Percentiles rank a stretch among this genome's conserved stretches.
phyloP scores from a whole-genome alignment of 176 grass and related monocot genomes.

The Phoenix dactylifera region DNA sequence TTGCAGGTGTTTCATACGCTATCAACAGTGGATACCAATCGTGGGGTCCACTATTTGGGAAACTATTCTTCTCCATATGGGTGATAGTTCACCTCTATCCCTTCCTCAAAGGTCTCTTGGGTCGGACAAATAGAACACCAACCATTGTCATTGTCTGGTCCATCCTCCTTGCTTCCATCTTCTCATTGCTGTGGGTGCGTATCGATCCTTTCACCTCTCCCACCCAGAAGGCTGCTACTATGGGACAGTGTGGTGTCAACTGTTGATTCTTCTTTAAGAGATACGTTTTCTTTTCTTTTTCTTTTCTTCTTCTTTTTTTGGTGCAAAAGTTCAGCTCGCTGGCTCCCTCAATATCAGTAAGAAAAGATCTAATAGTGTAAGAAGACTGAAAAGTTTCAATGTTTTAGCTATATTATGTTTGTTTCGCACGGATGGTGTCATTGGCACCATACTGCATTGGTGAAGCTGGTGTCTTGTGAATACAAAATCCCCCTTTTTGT shows the following conservation, averaged over 20 bases:
- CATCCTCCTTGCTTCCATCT: conserved; percentile 76
- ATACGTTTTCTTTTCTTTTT: no score
- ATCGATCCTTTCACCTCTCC: conserved; percentile 74
- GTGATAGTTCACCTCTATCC: conserved; percentile 88
- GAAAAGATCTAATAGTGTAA: no score
- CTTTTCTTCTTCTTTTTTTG: no score
- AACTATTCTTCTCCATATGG: conserved; percentile 86
- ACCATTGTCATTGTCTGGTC: conserved; percentile 87
- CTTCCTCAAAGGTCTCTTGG: conserved; percentile 77
- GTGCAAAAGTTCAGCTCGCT: no score
- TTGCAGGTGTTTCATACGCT: conserved; percentile 67
- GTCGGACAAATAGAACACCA: conserved; percentile 64
- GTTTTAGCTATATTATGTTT: no score
- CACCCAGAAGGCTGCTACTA: conserved; percentile 40
- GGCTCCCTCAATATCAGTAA: no score
- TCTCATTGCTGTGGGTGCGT: conserved; percentile 73
- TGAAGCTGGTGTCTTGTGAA: no score
- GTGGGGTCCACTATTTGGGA: conserved; percentile 73
- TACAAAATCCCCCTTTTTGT: no score
- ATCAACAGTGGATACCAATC: conserved; percentile 86
- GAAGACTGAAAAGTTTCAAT: no score
- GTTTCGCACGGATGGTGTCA: no score
- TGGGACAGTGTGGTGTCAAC: conserved; percentile 83
- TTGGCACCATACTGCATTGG: no score
- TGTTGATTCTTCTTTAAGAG: conserved; percentile 32